Evolutionary conservation across 106 monocot species (phyloP), one percentile per base, ranked within the genome.

Genomic region (Dendrobium catenatum): DNA sequence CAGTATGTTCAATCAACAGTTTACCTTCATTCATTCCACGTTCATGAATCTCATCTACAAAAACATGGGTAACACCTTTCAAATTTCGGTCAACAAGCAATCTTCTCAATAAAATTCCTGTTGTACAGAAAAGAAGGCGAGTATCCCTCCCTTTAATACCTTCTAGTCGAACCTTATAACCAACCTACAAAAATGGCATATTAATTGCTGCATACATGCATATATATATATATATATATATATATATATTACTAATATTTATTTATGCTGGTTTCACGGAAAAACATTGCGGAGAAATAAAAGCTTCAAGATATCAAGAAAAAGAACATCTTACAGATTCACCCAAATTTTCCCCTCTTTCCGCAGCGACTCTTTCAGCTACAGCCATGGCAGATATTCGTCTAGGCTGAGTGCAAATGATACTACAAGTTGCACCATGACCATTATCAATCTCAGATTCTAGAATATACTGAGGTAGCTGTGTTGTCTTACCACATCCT

Each of bases 11-110:
- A 56, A 1, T 72, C 20, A 80, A 76, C 73, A 7, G 54, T 24
- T 47, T 76, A 99, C 99, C 99, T 93, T 99, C 99, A 90, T 99
- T 99, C 99, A 99, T 99, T 83, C 99, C 99, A 77, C 95, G 88
- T 72, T 99, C 99, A 89, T 99, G 99, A 75, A 99, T 99, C 85
- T 99, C 99, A 89, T 99, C 99, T 55, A 99, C 99, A 88, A 99
- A 85, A 82, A 99, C 99, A 88, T 99, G 95, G 22, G 95, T 91
- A 48, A 99, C 90, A 78, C 99, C 99, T 76, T 99, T 99, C 81
- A 99, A 83, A 75, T 81, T 95, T 85, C 93, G 82, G 80, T 99
- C 99, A 43, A 99, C 91, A 42, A 99, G 81, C 55, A 99, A 82
- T 82, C 99, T 88, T 73, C 99, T 82, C 40, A 99, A 81, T 48